Percentiles rank a stretch among this genome's conserved stretches.
Conservation (phyloP, 352 stramenopile genomes). For the Saprolegnia parasitica region DNA sequence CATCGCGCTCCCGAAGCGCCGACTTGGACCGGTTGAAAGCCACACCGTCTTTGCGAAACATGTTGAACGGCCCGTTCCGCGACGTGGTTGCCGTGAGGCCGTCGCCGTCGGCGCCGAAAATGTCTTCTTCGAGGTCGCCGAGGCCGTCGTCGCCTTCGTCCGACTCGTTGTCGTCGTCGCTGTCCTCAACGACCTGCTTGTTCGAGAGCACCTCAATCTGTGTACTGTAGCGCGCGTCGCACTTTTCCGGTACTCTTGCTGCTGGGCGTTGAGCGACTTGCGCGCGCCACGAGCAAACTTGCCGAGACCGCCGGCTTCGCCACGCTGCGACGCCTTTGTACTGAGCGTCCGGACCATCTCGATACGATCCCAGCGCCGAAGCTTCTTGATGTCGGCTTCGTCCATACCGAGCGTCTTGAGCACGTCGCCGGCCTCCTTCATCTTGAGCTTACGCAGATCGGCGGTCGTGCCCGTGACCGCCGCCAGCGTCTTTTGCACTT, state of each 20-base stretch:
- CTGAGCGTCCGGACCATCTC: constrained; percentile 75
- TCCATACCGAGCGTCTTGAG: constrained; percentile 70
- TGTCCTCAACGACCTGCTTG: constrained; percentile 56
- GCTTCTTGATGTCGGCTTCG: constrained; percentile 76
- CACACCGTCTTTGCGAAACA: constrained; percentile 70
- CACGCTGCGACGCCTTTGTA: constrained; percentile 62
- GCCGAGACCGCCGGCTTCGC: constrained; percentile 61
- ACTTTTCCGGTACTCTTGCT: constrained; percentile 84
- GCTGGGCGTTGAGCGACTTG: constrained; percentile 74
- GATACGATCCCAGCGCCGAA: constrained; percentile 78
- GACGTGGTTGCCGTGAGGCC: constrained; percentile 47
- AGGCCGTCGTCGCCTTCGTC: constrained; percentile 56
- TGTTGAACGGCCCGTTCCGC: constrained; percentile 63
- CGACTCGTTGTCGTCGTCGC: constrained; percentile 66
- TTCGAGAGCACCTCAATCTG: constrained; percentile 78
- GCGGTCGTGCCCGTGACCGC: constrained; percentile 77
- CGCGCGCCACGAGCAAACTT: constrained; percentile 76
- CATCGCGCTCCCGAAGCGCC: constrained; percentile 65
- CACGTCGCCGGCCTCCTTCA: constrained; percentile 80
- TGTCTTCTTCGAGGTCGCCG: constrained; percentile 73
- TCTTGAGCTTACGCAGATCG: constrained; percentile 81
- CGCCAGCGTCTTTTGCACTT: constrained; percentile 71
- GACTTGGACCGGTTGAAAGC: constrained; percentile 73
- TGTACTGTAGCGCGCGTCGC: constrained; percentile 76
- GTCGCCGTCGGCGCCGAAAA: constrained; percentile 39